Percentiles rank a stretch among this genome's conserved stretches.
These are phyloP conservation scores for Podila clonocystis DNA, from an alignment of 192 early-diverging fungal genomes.

Conservation along the genomic window DNA sequence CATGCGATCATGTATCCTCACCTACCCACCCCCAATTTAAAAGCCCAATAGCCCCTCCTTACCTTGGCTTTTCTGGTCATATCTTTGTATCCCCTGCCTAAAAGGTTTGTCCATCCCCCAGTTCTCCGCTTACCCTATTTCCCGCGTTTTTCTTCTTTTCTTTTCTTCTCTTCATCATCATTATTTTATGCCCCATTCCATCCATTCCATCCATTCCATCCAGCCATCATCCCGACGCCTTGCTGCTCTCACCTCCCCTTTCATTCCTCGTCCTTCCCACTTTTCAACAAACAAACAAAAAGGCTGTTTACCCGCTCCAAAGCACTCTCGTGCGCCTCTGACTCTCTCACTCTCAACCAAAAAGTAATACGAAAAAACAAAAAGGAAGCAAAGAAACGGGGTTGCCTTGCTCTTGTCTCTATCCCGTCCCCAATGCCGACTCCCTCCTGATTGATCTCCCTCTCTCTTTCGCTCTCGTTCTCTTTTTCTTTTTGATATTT, in stretches of 20 bases:
- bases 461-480: background rate
- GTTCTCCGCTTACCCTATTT: background rate
- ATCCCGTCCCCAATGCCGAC: background rate
- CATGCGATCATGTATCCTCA: no score
- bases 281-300: background rate
- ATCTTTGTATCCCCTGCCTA: no score
- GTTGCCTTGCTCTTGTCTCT: background rate
- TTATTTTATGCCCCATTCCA: background rate
- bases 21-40: no score
- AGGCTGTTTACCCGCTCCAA: no score
- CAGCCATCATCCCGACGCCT: background rate
- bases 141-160: background rate
- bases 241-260: slow-evolving; percentile 2
- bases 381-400: background rate
- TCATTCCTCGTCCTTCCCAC: background rate
- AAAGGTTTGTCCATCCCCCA: no score
- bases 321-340: no score
- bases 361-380: background rate
- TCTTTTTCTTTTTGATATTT: background rate
- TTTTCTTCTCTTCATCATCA: background rate
- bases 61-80: no score
- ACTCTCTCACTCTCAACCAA: background rate
- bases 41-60: no score
- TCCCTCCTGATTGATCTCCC: background rate
- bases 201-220: background rate